Evolutionary conservation across 2,329 filamentous ascomycete genomes (phyloP).

Genomic region (Bipolaris victoriae): DNA sequence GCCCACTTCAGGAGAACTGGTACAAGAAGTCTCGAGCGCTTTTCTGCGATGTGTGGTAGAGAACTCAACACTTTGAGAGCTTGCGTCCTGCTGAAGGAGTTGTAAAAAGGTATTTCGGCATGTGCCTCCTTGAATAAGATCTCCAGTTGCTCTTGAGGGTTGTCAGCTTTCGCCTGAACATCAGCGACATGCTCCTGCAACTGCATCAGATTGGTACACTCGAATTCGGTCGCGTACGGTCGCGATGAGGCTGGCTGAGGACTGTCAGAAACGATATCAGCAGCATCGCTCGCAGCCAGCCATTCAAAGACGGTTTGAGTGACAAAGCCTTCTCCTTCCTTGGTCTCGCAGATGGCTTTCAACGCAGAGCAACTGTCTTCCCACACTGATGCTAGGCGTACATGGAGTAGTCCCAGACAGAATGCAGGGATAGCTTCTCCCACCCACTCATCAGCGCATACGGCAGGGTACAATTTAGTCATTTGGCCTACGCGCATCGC

Average conservation of each 20-base stretch:
- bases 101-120: constrained; percentile 57
- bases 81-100: constrained; percentile 70
- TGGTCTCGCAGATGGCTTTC: constrained; percentile 73
- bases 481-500: constrained; percentile 87
- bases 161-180: constrained; percentile 23
- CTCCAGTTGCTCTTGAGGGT: constrained; percentile 61
- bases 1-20: constrained; percentile 86
- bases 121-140: constrained; percentile 70
- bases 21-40: constrained; percentile 80
- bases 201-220: constrained; percentile 74
- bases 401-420: constrained; percentile 86
- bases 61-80: constrained; percentile 79
- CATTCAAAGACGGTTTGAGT: constrained; percentile 77
- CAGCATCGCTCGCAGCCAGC: constrained; percentile 56
- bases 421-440: constrained; percentile 77
- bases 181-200: constrained; percentile 50
- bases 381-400: constrained; percentile 85
- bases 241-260: constrained; percentile 22
- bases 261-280: constrained; percentile 13
- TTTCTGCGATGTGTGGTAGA: constrained; percentile 80
- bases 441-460: constrained; percentile 68
- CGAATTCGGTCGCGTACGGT: constrained; percentile 71
- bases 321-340: constrained; percentile 74
- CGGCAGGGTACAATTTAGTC: constrained; percentile 65
- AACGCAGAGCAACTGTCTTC: constrained; percentile 80